Evolutionary conservation across 2,329 filamentous ascomycete genomes (phyloP), one percentile per base, ranked within the genome.

Genomic region (Tolypocladium inflatum): DNA sequence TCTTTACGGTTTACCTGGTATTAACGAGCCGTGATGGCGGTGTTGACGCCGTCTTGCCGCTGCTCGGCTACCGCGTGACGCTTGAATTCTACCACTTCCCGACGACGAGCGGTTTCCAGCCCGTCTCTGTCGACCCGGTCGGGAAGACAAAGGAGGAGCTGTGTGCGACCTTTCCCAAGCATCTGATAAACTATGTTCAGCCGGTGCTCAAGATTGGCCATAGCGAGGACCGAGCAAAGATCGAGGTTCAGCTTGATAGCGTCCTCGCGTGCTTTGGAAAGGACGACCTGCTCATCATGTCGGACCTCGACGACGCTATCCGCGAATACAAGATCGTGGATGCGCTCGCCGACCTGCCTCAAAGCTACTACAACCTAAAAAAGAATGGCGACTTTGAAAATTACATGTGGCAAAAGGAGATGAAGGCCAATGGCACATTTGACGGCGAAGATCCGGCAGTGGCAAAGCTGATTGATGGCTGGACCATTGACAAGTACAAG

Each of bases 181-280:
- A 50, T 23, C 45, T 50, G 45, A 30, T 30, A 26, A 50, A 30
- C 23, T 19, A 30, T 26, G 15, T 50, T 9, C 45, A 50, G 23
- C 45, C 45, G 23, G 45, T 50, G 3, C 45, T 50, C 23, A 50
- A 50, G 15, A 50, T 50, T 19, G 45, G 45, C 3, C 45, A 50
- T 15, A 50, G 23, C 15, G 45, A 50, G 45, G 26, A 30, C 23
- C 23, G 45, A 30, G 23, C 45, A 30, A 50, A 21, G 17, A 50
- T 71, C 6, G 65, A 69, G 35, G 74, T 78, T 4, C 80, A 82
- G 56, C 69, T 84, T 52, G 67, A 74, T 48, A 81, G 76, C 62
- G 77, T 80, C 39, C 81, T 81, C 52, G 77, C 78, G 23, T 83
- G 77, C 66, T 78, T 82, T 33, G 62, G 60, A 9, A 67, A 71